phyloP scores from a whole-genome alignment of 306 rosid genomes.

The Comarum palustre region DNA sequence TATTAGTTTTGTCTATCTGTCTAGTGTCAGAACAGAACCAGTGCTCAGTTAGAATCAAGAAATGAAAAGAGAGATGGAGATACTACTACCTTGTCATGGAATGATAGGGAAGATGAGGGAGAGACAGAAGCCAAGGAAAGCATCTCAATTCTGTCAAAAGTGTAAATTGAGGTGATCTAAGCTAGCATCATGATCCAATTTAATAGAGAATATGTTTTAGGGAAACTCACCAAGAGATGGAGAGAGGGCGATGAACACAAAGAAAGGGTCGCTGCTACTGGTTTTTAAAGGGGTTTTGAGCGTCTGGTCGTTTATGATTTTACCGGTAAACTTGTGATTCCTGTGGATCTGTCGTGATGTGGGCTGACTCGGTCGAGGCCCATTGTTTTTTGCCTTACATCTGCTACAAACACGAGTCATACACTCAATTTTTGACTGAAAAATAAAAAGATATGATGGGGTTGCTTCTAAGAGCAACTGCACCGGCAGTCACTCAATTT shows the following conservation, averaged over 20 bases:
- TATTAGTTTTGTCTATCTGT: neutral
- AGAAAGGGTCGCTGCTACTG: neutral
- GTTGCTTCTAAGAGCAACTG: no score
- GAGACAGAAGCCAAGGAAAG: slow-evolving; percentile 48
- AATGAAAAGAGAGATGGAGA: neutral
- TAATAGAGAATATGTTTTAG: neutral
- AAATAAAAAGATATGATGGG: no score
- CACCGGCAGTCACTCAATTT: no score
- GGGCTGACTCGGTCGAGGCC: neutral
- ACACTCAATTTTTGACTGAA: no score
- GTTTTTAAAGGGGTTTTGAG: neutral
- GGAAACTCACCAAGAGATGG: neutral
- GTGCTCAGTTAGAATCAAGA: neutral
- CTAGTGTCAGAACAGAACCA: neutral
- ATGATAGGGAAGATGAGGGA: slow-evolving; percentile 47
- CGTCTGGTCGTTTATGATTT: neutral
- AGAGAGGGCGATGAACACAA: slow-evolving; percentile 9
- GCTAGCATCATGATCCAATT: neutral
- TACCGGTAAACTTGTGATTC: neutral
- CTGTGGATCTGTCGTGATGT: neutral
- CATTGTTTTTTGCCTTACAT: neutral
- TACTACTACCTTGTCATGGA: slow-evolving; percentile 35
- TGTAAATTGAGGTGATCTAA: neutral
- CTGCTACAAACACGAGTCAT: no score
- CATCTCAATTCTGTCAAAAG: slow-evolving; percentile 22